Base-by-base conservation (phyloP, 225 moss, liverwort and hornwort genomes). In the Anthoceros angustus region DNA sequence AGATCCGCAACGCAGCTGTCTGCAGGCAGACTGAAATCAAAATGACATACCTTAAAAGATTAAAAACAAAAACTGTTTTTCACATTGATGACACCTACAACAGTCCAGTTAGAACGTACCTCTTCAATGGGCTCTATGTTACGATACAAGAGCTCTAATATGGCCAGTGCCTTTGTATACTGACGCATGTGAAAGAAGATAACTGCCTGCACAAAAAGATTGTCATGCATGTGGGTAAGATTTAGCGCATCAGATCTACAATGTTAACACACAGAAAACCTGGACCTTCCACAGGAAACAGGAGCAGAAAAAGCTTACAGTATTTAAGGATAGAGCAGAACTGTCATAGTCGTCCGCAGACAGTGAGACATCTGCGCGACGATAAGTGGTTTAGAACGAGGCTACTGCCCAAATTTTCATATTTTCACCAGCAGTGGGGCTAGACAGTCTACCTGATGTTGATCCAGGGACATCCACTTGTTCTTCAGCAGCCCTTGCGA, bases 331-430 rank as follows among this genome's bases (percentile, higher is more conserved):
- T 63, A 88, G 79, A 69, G 88, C 83, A 46, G 91, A 95, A 7
- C 82, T 88, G 71, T 95, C 91, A 66, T 88, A 91, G 76, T 91
- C 90, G 72, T 95, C 95, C 80, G 86, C 84, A 63, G 91, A 85
- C 16, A 83, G 80, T 74, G 88, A 80, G 21, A 71, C 80, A 73
- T 86, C 90, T 9, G 74, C 69, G 43, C 78, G 77, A 50, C 66
- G 55, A 11, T 72, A 46, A 64, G 50, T 64, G n/a, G 15, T 75
- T 66, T 70, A 55, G n/a, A 23, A 20, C 8, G 55, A 3, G 7
- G 55, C 5, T 18, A 23, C n/a, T 55, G 55, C 14, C 14, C 8
- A 55, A 0, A 55, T 1, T 55, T 50, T 55, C 23, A 23, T 15
- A 20, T 23, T 23, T 55, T 55, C 72, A 65, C 40, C 71, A 65